phyloP scores from a whole-genome alignment of 352 stramenopile species.

The Globisporangium camurandrum region DNA sequence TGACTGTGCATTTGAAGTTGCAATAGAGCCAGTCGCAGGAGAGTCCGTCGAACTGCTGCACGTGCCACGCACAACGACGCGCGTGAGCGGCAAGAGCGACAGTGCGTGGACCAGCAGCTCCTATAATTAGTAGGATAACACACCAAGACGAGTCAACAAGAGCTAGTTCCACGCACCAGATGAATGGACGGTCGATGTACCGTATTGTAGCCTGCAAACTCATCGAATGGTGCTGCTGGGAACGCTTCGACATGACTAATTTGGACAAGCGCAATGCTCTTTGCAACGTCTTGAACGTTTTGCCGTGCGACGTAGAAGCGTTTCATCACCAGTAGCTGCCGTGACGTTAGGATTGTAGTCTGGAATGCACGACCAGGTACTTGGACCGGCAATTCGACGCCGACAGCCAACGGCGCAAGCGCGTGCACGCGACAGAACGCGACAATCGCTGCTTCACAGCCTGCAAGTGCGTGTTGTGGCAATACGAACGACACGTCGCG shows the following conservation, averaged over 20 bases:
- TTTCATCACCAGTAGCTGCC: slow-evolving; percentile 6
- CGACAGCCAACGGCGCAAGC: background rate
- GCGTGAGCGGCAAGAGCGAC: no score
- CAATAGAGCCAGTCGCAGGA: no score
- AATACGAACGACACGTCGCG: slow-evolving; percentile 7
- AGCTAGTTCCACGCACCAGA: background rate
- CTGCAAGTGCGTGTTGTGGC: slow-evolving; percentile 7
- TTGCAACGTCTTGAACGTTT: background rate
- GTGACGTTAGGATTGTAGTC: background rate
- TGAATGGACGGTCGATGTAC: background rate
- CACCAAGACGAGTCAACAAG: background rate
- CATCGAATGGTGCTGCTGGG: slow-evolving; percentile 5
- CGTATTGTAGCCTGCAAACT: slow-evolving; percentile 3
- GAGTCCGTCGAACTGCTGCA: background rate
- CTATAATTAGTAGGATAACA: background rate
- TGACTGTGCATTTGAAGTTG: no score
- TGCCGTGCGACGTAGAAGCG: background rate
- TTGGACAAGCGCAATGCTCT: background rate
- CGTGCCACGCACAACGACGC: background rate
- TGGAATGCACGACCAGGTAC: background rate
- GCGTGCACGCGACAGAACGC: background rate
- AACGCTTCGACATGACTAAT: background rate
- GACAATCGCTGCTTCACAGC: background rate
- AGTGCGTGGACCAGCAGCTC: slow-evolving; percentile 3
- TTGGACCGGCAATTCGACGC: slow-evolving; percentile 1